Percentiles rank a stretch among this genome's conserved stretches.
These are phyloP conservation scores for Vigna mungo DNA, from an alignment of 306 rosid species.

Conservation along the genomic window DNA sequence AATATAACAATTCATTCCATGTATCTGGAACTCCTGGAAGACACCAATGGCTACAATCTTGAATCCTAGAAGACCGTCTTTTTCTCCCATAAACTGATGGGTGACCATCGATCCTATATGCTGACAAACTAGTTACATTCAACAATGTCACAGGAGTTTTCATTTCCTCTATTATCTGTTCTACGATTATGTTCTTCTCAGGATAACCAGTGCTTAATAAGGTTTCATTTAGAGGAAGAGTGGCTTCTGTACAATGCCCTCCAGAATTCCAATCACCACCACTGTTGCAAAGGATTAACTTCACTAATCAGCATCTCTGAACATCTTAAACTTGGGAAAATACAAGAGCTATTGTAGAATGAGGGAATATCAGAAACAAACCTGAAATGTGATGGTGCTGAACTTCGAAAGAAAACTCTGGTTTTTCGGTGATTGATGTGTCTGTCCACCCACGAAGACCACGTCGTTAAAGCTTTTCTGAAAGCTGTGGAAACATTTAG, in stretches of 20 bases:
- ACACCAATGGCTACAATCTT: constrained; percentile 99
- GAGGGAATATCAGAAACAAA: constrained; percentile 42
- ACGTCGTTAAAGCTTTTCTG: constrained; percentile 74
- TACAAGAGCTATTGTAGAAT: neutral
- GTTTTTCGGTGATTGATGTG: constrained; percentile 69
- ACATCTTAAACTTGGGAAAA: constrained; percentile 23
- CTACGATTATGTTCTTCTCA: constrained; percentile 66
- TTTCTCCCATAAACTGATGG: constrained; percentile 81
- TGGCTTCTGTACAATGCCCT: constrained; percentile 83
- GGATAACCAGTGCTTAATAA: constrained; percentile 39
- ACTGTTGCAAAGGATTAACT: constrained; percentile 51
- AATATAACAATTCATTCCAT: constrained; percentile 81
- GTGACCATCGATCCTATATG: constrained; percentile 80
- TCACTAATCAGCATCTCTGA: constrained; percentile 28
- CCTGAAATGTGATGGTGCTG: constrained; percentile 98
- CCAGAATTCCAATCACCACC: constrained; percentile 96
- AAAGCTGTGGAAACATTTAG: constrained; percentile 78
- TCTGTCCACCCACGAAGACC: constrained; percentile 90
- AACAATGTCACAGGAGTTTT: constrained; percentile 74
- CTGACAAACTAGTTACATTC: constrained; percentile 79
- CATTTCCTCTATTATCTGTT: constrained; percentile 73
- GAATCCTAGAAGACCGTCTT: constrained; percentile 47
- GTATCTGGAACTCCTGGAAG: constrained; percentile 95
- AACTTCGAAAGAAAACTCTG: constrained; percentile 81
- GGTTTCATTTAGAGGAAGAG: constrained; percentile 63